Conservation (phyloP, 129 eudicot genomes). For the Flaveria ramosissima region DNA sequence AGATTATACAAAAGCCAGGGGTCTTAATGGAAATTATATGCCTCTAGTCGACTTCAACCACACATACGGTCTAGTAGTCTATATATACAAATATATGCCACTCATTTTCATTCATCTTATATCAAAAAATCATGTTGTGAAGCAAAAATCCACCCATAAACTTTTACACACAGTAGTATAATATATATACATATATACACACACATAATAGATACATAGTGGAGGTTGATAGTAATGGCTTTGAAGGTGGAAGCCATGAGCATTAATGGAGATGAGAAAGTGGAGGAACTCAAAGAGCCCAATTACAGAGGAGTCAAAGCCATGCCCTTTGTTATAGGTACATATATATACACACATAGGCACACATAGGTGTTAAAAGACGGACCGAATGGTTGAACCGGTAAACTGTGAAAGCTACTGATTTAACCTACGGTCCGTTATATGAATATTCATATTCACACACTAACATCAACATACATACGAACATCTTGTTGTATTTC, state of each 20-base stretch:
- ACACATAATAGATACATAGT: not conserved
- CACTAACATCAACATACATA: not conserved
- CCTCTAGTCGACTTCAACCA: not conserved
- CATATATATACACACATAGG: not conserved
- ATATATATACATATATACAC: not conserved
- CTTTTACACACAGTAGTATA: not conserved
- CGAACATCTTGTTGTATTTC: not conserved
- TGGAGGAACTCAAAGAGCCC: slow-evolving; percentile 29
- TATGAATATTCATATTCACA: not conserved
- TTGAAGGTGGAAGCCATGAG: slow-evolving; percentile 29
- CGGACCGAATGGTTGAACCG: not conserved
- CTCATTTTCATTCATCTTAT: not conserved
- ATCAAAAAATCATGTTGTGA: slow-evolving; percentile 1
- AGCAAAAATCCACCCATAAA: slow-evolving; percentile 1
- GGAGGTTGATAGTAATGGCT: slow-evolving; percentile 21
- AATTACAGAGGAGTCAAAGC: slow-evolving; percentile 56
- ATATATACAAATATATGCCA: slow-evolving; percentile 12
- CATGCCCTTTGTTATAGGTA: slow-evolving; percentile 57
- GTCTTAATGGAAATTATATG: not conserved
- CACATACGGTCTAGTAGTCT: not conserved
- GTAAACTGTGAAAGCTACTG: not conserved
- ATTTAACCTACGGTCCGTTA: not conserved
- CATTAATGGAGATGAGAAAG: slow-evolving; percentile 34
- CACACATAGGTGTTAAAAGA: not conserved
- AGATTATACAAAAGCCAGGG: not conserved